A percentile compares a stretch with the other conserved stretches of the same genome.
phyloP scores from a whole-genome alignment of 306 rosid species.

The Gynostemma pentaphyllum region DNA sequence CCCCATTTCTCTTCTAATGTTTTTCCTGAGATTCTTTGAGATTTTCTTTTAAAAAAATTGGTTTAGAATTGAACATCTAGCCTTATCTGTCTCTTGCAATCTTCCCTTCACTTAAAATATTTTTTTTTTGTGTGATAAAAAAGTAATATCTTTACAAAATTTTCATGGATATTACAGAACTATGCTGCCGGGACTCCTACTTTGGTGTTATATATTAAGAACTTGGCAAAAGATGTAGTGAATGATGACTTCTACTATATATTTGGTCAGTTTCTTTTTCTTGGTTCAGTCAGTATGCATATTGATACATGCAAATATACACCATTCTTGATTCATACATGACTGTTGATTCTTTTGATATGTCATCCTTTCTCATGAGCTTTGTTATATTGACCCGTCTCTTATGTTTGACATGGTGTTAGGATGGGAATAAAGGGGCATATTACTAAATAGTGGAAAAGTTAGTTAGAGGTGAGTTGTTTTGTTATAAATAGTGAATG shows the following conservation, averaged over 20 bases:
- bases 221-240: constrained; percentile 83
- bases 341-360: background rate
- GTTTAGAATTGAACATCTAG: background rate
- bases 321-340: background rate
- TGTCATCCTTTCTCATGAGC: background rate
- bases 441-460: too few species aligned
- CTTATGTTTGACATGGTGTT: background rate
- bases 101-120: background rate
- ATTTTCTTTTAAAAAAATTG: background rate
- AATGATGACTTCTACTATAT: constrained; percentile 64
- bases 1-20: background rate
- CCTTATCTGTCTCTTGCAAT: background rate
- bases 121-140: background rate
- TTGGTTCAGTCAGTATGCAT: background rate
- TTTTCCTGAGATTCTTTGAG: background rate
- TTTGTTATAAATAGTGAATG: too few species aligned
- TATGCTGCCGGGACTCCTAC: constrained; percentile 79
- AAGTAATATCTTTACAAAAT: background rate
- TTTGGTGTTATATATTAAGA: constrained; percentile 78
- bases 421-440: too few species aligned
- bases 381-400: background rate
- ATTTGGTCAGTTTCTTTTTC: constrained; percentile 49
- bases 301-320: background rate
- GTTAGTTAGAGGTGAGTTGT: too few species aligned
- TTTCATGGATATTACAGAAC: constrained; percentile 51